These are phyloP conservation scores for Irpex sp. DNA, from an alignment of 1,284 basidiomycete genomes.

Conservation along the genomic window DNA sequence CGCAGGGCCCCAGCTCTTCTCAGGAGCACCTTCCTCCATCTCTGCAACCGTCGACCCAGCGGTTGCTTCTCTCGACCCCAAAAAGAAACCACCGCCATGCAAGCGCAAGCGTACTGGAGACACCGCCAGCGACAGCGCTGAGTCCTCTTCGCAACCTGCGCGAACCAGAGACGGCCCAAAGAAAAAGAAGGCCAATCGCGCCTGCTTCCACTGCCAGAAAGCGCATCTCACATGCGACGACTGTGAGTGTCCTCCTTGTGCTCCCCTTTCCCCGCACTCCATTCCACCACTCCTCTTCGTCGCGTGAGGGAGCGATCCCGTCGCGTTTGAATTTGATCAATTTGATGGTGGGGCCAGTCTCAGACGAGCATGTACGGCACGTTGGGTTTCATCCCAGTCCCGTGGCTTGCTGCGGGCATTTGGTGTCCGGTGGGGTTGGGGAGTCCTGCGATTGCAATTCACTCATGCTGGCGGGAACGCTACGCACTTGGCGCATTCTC, in stretches of 20 bases:
- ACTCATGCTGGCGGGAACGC: not conserved
- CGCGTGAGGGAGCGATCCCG: constrained; percentile 8
- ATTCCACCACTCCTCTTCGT: constrained; percentile 9
- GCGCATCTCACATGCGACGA: constrained; percentile 98
- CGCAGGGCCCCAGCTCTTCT: constrained; percentile 10
- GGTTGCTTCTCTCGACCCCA: constrained; percentile 12
- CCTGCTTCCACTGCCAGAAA: constrained; percentile 93
- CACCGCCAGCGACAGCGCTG: constrained; percentile 40
- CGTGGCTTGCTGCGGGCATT: not conserved
- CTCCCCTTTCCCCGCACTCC: constrained; percentile 10
- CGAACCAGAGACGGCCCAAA: constrained; percentile 66
- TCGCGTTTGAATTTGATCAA: constrained; percentile 1
- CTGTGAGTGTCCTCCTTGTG: constrained; percentile 47
- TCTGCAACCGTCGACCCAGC: constrained; percentile 19
- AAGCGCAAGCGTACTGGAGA: constrained; percentile 53
- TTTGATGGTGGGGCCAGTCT: constrained; percentile 3
- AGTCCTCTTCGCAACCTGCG: constrained; percentile 35
- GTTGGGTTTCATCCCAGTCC: not conserved
- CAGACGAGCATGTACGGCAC: not conserved
- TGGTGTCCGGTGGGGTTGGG: not conserved
- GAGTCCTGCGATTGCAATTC: not conserved
- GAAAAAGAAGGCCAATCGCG: constrained; percentile 91
- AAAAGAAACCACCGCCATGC: constrained; percentile 21
- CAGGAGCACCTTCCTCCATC: constrained; percentile 17
- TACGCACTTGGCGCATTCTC: not conserved